Evolutionary conservation across 2,329 filamentous ascomycete species (phyloP), one percentile per base, ranked within the genome.

Genomic region (Alternaria panax): DNA sequence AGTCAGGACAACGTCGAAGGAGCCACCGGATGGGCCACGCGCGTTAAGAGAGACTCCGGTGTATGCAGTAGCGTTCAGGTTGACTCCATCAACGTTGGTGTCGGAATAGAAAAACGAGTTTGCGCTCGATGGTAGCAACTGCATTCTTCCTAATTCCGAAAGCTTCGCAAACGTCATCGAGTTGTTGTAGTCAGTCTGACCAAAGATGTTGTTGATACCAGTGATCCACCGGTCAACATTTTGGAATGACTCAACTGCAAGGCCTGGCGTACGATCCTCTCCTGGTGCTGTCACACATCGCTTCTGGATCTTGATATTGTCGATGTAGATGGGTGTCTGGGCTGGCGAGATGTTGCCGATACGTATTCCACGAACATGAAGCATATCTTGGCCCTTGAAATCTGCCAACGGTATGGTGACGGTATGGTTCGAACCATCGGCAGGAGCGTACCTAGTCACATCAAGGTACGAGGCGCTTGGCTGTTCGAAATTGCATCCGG

Each of bases 181-280:
- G 4, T 59, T 55, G 22, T 59, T 59, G 32, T 41, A 45, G 32
- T 59, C 57, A 6, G 57, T 59, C 40, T 56, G 51, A 5, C 57
- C 57, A 24, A 59, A 59, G 7, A 59, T n/a, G 11, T 59, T 59
- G 57, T 59, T 59, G 25, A 59, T 59, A n/a, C 57, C 57, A 40
- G 51, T 56, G 25, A 59, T 56, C 57, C 57, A 59, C 0, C 57
- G 51, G n/a, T 59, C 57, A 16, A 59, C 57, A 7, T 56, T 59
- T 7, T 59, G 57, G 45, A 59, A 59, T 6, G 57, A 59, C 52
- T 59, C 57, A 7, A 59, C 50, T 2, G 57, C 51, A 12, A 59
- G 57, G 12, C 57, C 57, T 4, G 46, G 57, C 6, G 57, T 59
- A 14, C 32, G 52, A 12, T 59, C 57, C 32, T 59, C 57, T 56